phyloP scores from a whole-genome alignment of 202 grass and related monocot species.

The Thinopyrum obtusiflorum region DNA sequence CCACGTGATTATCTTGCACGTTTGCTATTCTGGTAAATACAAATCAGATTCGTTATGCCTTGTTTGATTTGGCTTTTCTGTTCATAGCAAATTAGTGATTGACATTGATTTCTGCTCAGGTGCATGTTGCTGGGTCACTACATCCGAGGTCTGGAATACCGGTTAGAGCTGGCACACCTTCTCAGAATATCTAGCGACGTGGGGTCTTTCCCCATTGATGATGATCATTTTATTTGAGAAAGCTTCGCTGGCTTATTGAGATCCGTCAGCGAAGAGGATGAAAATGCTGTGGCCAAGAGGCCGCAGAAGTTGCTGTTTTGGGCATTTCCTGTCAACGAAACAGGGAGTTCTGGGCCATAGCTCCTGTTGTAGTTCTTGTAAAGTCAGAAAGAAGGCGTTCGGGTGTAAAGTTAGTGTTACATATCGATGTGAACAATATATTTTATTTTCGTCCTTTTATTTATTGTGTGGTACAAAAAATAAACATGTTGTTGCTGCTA shows the following conservation, averaged over 20 bases:
- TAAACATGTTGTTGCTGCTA: slow-evolving; percentile 8
- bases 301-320: background rate
- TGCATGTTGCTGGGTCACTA: slow-evolving; percentile 98
- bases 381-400: slow-evolving; percentile 19
- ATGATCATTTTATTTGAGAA: slow-evolving; percentile 45
- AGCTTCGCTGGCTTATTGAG: background rate
- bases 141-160: slow-evolving; percentile 85
- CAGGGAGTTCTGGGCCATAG: slow-evolving; percentile 1
- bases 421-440: slow-evolving; percentile 21
- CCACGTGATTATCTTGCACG: slow-evolving; percentile 90
- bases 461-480: slow-evolving; percentile 22
- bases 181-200: slow-evolving; percentile 57
- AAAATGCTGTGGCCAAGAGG: slow-evolving; percentile 10
- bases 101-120: slow-evolving; percentile 42
- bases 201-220: slow-evolving; percentile 39
- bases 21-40: slow-evolving; percentile 88
- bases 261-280: slow-evolving; percentile 3
- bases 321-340: slow-evolving; percentile 5
- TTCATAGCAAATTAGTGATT: background rate
- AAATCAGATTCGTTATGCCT: background rate
- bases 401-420: slow-evolving; percentile 49
- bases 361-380: slow-evolving; percentile 38
- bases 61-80: background rate
- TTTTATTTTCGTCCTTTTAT: slow-evolving; percentile 6
- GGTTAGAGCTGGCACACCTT: slow-evolving; percentile 72